A percentile compares a stretch with the other conserved stretches of the same genome.
These are phyloP conservation scores for Monilinia aucupariae DNA, from an alignment of 2,329 filamentous ascomycete species.

Conservation along the genomic window DNA sequence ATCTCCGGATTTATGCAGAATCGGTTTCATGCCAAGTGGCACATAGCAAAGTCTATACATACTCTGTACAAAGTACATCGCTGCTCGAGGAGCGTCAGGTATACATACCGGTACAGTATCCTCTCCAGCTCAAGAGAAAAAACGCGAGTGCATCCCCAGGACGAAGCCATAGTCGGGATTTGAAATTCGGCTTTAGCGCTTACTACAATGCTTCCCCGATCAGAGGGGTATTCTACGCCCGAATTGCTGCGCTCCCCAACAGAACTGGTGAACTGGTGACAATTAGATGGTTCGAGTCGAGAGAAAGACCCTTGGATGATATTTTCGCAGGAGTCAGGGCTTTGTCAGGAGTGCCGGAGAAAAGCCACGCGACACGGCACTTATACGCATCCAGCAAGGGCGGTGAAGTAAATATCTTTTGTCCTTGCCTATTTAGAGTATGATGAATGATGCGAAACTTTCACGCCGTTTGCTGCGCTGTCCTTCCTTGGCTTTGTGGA, in stretches of 20 bases:
- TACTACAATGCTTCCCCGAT: not conserved
- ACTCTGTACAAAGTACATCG: too few species aligned
- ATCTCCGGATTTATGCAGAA: constrained; percentile 8
- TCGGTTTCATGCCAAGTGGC: not conserved
- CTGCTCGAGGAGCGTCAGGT: too few species aligned
- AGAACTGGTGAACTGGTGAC: not conserved
- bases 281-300: not conserved
- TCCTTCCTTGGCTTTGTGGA: too few species aligned
- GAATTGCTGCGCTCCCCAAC: not conserved
- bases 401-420: not conserved
- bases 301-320: not conserved
- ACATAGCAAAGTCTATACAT: not conserved
- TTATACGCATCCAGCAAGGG: not conserved
- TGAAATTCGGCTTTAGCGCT: not conserved
- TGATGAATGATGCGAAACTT: too few species aligned
- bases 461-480: too few species aligned
- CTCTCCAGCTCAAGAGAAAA: not conserved
- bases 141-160: too few species aligned
- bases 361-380: not conserved
- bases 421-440: not conserved
- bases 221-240: not conserved
- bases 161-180: too few species aligned
- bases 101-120: too few species aligned
- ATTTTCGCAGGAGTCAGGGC: not conserved
- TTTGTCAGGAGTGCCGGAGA: not conserved